Evolutionary conservation across 164 flowering plant genomes (phyloP).

Genomic region (Magnolia changhungtana): DNA sequence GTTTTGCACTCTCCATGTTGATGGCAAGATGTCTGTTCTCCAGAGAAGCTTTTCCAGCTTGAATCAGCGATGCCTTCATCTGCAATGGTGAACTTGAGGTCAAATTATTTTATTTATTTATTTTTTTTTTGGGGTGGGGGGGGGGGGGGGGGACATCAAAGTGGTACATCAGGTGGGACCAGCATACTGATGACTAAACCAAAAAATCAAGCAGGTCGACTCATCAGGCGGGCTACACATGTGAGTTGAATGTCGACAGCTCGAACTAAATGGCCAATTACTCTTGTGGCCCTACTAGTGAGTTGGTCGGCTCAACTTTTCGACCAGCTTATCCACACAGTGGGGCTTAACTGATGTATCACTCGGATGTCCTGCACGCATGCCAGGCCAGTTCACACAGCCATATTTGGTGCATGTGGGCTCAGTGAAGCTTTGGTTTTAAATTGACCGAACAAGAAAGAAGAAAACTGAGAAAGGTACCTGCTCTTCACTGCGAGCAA

Average conservation of each 20-base stretch:
- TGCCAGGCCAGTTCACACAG: not conserved
- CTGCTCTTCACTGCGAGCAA: constrained; percentile 70
- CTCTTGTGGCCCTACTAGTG: not conserved
- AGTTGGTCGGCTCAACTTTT: not conserved
- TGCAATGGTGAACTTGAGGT: constrained; percentile 27
- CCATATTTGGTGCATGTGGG: not conserved
- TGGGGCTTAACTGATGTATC: not conserved
- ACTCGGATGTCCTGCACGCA: not conserved
- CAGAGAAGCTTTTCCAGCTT: constrained; percentile 50
- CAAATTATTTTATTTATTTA: no score
- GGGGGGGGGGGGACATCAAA: not conserved
- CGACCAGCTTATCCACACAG: not conserved
- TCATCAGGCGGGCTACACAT: not conserved
- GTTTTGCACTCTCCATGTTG: constrained; percentile 59
- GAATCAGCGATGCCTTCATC: constrained; percentile 57
- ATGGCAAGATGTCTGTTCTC: constrained; percentile 64
- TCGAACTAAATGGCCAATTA: not conserved
- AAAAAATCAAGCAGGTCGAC: not conserved
- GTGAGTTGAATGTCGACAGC: not conserved
- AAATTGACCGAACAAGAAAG: not conserved
- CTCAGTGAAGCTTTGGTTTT: not conserved
- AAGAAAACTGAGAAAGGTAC: constrained; percentile 29
- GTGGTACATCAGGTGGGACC: not conserved
- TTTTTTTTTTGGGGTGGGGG: no score
- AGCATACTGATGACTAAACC: not conserved